phyloP scores from a whole-genome alignment of 257 asterid species.

The Capsicum rhomboideum region DNA sequence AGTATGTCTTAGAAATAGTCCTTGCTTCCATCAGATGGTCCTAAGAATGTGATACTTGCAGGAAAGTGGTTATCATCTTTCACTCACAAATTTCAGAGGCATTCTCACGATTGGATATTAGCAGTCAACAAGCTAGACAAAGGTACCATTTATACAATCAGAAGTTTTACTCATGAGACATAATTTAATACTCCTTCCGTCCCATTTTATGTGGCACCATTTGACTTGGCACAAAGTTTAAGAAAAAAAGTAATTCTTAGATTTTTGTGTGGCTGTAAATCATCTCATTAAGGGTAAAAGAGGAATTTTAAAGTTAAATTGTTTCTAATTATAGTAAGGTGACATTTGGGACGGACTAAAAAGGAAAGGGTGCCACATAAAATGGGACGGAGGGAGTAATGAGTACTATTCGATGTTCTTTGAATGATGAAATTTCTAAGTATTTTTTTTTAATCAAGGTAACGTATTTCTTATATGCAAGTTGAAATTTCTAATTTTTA shows the following conservation, averaged over 20 bases:
- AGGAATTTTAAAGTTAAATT: too few relatives aligned
- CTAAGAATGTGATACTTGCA: constrained; percentile 31
- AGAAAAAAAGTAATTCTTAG: too few relatives aligned
- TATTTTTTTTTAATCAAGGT: not conserved
- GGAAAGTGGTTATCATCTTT: constrained; percentile 84
- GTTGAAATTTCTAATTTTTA: not conserved
- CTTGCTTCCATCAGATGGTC: not conserved
- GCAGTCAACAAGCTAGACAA: constrained; percentile 62
- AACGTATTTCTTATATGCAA: not conserved
- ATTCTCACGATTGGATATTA: constrained; percentile 57
- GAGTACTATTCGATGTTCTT: not conserved
- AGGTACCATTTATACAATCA: constrained; percentile 33
- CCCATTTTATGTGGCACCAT: too few relatives aligned
- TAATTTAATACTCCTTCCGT: not conserved
- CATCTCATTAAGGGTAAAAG: too few relatives aligned
- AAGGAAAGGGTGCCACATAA: too few relatives aligned
- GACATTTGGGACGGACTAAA: too few relatives aligned
- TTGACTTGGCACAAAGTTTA: too few relatives aligned
- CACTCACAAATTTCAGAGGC: constrained; percentile 94
- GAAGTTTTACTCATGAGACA: not conserved
- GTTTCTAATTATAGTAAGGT: too few relatives aligned
- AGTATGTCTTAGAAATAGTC: not conserved
- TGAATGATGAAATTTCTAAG: not conserved
- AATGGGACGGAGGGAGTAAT: not conserved
- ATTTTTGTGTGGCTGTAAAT: too few relatives aligned